These are phyloP conservation scores for Penicillium italicum DNA, from an alignment of 2,329 filamentous ascomycete genomes.

Conservation along the genomic window DNA sequence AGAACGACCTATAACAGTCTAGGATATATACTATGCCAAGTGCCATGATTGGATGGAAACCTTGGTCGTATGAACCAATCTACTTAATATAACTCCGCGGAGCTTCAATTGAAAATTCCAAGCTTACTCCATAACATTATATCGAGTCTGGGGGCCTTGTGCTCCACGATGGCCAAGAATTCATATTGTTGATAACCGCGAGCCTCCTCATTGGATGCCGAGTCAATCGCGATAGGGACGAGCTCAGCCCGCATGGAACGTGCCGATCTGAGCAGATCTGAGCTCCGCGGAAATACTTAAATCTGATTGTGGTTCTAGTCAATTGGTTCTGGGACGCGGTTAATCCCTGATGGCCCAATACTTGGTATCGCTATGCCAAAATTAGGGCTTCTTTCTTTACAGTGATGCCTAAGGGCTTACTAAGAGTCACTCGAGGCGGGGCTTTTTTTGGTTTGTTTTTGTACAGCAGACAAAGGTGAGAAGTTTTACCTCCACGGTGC, in stretches of 20 bases:
- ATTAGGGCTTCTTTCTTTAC: background rate
- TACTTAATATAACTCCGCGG: conserved; percentile 19
- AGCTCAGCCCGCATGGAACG: background rate
- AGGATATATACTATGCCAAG: background rate
- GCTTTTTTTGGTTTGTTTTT: background rate
- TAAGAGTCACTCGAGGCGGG: too few relatives aligned
- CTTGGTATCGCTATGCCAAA: background rate
- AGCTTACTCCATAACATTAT: background rate
- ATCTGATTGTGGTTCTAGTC: background rate
- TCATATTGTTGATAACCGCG: conserved; percentile 22
- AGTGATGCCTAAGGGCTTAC: too few relatives aligned
- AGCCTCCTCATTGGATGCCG: conserved; percentile 22
- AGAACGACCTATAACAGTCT: conserved; percentile 5
- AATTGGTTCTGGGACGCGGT: background rate
- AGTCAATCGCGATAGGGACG: conserved; percentile 13
- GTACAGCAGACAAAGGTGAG: background rate
- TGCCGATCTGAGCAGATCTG: conserved; percentile 10
- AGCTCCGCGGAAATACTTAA: conserved; percentile 25
- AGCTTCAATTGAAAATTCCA: background rate
- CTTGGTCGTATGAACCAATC: background rate
- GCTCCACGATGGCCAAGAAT: background rate
- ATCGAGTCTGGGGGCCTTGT: background rate
- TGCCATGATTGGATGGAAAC: conserved; percentile 2
- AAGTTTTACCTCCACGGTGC: background rate
- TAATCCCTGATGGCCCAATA: background rate